Conservation (phyloP, 805 yeast genomes). For the Starmerella gropengiesseri region DNA sequence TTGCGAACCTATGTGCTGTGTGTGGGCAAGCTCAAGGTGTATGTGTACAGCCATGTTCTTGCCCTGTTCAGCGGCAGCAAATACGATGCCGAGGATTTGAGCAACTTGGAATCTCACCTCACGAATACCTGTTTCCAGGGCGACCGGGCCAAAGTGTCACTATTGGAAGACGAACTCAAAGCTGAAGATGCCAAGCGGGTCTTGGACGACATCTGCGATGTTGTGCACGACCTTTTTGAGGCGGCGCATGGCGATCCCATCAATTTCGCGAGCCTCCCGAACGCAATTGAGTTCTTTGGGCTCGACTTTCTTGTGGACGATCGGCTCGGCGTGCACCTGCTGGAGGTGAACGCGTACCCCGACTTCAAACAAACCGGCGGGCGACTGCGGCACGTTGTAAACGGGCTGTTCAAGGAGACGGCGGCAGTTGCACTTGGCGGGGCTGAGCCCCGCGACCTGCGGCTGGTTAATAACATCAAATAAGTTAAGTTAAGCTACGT, state of each 20-base stretch:
- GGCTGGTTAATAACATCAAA: conserved; percentile 1
- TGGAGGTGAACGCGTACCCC: conserved; percentile 90
- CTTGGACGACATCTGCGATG: conserved; percentile 41
- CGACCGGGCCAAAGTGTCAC: conserved; percentile 43
- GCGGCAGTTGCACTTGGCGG: conserved; percentile 36
- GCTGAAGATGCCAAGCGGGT: conserved; percentile 28
- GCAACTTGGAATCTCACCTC: conserved; percentile 59
- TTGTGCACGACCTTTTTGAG: conserved; percentile 69
- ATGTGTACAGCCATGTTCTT: conserved; percentile 67
- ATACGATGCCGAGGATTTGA: conserved; percentile 33
- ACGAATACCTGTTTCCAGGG: conserved; percentile 90
- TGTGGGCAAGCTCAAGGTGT: conserved; percentile 63
- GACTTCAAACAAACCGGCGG: conserved; percentile 94
- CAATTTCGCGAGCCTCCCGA: conserved; percentile 70
- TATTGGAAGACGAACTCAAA: conserved; percentile 50
- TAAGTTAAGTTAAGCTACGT: not conserved
- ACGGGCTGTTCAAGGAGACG: conserved; percentile 52
- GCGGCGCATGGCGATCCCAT: conserved; percentile 71
- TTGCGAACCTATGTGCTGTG: conserved; percentile 75
- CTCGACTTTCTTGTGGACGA: conserved; percentile 72
- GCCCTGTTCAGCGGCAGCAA: conserved; percentile 61
- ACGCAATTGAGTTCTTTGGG: conserved; percentile 82
- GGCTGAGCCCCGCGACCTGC: not conserved
- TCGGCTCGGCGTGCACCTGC: conserved; percentile 40
- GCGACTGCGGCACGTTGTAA: conserved; percentile 53